Evolutionary conservation across 2,329 filamentous ascomycete species (phyloP).

Genomic region (Teratosphaeria nubilosa): DNA sequence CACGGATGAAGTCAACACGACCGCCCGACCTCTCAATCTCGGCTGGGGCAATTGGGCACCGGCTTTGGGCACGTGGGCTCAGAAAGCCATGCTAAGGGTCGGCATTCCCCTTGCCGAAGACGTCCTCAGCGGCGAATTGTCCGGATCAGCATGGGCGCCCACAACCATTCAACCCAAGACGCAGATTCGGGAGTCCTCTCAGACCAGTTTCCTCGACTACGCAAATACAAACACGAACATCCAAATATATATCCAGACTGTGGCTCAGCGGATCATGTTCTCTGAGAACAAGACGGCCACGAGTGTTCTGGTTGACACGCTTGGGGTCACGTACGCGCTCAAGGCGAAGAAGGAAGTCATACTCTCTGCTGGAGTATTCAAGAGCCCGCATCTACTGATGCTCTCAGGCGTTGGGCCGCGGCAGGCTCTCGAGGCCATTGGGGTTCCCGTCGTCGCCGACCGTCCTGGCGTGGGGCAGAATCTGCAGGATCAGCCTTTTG

Average conservation of each 20-base stretch:
- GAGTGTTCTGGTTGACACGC: constrained; percentile 18
- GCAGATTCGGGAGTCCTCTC: constrained; percentile 13
- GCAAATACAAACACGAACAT: constrained; percentile 18
- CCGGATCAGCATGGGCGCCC: constrained; percentile 9
- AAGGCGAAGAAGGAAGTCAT: constrained; percentile 38
- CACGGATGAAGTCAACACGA: not conserved
- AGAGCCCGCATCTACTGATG: constrained; percentile 56
- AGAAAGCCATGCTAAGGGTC: constrained; percentile 4
- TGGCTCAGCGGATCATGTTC: constrained; percentile 26
- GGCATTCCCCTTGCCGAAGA: constrained; percentile 21
- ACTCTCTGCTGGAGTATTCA: constrained; percentile 46
- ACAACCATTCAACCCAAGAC: constrained; percentile 19
- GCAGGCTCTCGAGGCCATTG: constrained; percentile 40
- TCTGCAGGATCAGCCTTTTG: constrained; percentile 45
- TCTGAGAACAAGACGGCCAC: constrained; percentile 20
- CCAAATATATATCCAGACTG: constrained; percentile 23
- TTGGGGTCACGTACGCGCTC: constrained; percentile 8
- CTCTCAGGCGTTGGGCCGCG: constrained; percentile 51
- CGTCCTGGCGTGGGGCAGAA: constrained; percentile 54
- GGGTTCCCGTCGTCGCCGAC: constrained; percentile 45
- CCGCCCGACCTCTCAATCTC: constrained; percentile 22
- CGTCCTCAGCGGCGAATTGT: constrained; percentile 18
- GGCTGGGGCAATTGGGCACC: constrained; percentile 2
- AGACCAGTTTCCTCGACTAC: constrained; percentile 20
- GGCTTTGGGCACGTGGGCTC: constrained; percentile 20